Conservation (phyloP, 495 filamentous ascomycete genomes). For the Hypoxylon trugodes region DNA sequence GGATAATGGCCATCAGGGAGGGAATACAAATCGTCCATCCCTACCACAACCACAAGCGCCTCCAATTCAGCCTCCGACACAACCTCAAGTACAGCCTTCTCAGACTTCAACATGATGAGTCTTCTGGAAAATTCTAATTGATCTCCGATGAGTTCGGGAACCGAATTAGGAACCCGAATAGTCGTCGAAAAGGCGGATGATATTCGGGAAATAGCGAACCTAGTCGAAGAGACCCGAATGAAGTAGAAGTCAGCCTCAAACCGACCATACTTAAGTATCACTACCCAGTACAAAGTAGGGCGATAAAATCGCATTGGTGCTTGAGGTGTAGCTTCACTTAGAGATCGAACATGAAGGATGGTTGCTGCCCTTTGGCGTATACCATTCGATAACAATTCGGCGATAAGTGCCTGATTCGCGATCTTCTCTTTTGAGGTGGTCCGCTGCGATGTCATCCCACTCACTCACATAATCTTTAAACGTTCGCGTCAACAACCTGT, state of each 20-base stretch:
- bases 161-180: neutral
- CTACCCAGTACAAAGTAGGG: no score
- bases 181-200: neutral
- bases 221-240: neutral
- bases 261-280: no score
- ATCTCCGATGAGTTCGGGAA: neutral
- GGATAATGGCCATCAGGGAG: constrained; percentile 29
- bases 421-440: no score
- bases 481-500: constrained; percentile 18
- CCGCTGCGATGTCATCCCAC: neutral
- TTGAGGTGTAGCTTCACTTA: no score
- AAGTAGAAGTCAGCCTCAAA: neutral
- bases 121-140: neutral
- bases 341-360: no score
- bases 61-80: constrained; percentile 22
- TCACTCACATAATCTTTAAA: neutral
- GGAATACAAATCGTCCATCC: constrained; percentile 28
- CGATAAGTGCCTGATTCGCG: no score
- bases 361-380: no score
- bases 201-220: neutral
- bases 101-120: constrained; percentile 10
- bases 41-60: constrained; percentile 42
- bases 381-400: no score
- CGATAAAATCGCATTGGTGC: no score
- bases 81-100: constrained; percentile 49